Conservation (phyloP, 1,139 yeast genomes). For the Maudiozyma humilis region DNA sequence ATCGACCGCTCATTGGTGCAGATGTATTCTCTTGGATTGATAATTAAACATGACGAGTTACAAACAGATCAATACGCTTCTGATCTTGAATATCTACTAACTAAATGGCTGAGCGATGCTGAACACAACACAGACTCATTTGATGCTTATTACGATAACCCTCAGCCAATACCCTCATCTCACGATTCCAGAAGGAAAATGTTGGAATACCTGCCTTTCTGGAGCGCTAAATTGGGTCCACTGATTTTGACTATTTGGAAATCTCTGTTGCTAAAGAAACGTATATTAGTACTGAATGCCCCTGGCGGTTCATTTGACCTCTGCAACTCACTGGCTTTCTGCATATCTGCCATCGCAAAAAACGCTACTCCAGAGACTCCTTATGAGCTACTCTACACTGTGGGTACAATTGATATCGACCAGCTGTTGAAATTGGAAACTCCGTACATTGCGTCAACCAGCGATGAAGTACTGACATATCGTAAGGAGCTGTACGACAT, state of each 20-base stretch:
- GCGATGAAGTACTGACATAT: constrained; percentile 59
- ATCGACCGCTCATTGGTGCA: constrained; percentile 46
- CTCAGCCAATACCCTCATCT: not conserved
- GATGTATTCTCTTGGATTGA: constrained; percentile 58
- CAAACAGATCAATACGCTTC: constrained; percentile 52
- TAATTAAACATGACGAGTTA: constrained; percentile 36
- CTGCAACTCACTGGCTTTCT: constrained; percentile 41
- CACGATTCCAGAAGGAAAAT: constrained; percentile 12
- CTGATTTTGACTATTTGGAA: constrained; percentile 65
- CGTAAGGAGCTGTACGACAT: constrained; percentile 51
- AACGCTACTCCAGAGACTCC: constrained; percentile 14
- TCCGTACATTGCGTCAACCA: constrained; percentile 57
- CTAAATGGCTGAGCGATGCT: constrained; percentile 24
- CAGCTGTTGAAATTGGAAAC: constrained; percentile 14
- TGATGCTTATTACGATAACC: constrained; percentile 29
- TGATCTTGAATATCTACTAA: constrained; percentile 39
- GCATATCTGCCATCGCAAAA: constrained; percentile 41
- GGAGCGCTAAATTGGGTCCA: constrained; percentile 51
- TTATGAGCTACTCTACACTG: constrained; percentile 51
- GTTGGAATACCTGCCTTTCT: constrained; percentile 23
- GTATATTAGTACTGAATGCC: constrained; percentile 49
- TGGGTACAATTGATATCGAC: constrained; percentile 40
- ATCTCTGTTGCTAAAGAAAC: constrained; percentile 52
- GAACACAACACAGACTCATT: constrained; percentile 21
- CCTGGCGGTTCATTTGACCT: constrained; percentile 34